A percentile compares a stretch with the other conserved stretches of the same genome.
These are phyloP conservation scores for Cylindrotheca fusiformis DNA, from an alignment of 108 stramenopile genomes.

Conservation along the genomic window DNA sequence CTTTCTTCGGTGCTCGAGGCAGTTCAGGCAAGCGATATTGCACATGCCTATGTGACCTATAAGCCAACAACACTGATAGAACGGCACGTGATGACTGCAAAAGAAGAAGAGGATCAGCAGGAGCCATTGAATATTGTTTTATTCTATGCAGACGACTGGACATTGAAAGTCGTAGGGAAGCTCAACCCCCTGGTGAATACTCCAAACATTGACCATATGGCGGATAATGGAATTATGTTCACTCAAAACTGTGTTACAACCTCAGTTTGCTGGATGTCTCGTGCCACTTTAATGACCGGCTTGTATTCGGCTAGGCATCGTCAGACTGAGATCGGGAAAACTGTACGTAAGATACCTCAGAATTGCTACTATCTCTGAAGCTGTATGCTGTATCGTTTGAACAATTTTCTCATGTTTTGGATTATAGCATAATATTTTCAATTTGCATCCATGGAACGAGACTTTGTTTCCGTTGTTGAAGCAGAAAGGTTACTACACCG, in stretches of 20 bases:
- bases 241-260: slow-evolving; percentile 84
- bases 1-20: too few species aligned
- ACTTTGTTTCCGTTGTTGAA: slow-evolving; percentile 65
- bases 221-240: slow-evolving; percentile 70
- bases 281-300: slow-evolving; percentile 74
- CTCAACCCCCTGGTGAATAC: slow-evolving; percentile 37
- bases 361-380: neutral
- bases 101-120: slow-evolving; percentile 30
- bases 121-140: slow-evolving; percentile 50
- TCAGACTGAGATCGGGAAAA: neutral
- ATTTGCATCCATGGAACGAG: slow-evolving; percentile 49
- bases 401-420: too few species aligned
- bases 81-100: neutral
- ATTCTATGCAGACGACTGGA: slow-evolving; percentile 66
- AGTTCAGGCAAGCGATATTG: too few species aligned
- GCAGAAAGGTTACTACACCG: slow-evolving; percentile 63
- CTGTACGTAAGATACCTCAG: neutral
- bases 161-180: slow-evolving; percentile 35
- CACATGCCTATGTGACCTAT: too few species aligned
- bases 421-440: slow-evolving; percentile 19
- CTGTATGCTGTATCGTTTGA: too few species aligned
- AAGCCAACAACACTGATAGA: too few species aligned
- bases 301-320: slow-evolving; percentile 56
- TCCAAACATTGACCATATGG: slow-evolving; percentile 69
- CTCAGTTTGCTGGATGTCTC: slow-evolving; percentile 71